Base-by-base conservation (phyloP, 2,329 filamentous ascomycete species). In the Aspergillus sp. region DNA sequence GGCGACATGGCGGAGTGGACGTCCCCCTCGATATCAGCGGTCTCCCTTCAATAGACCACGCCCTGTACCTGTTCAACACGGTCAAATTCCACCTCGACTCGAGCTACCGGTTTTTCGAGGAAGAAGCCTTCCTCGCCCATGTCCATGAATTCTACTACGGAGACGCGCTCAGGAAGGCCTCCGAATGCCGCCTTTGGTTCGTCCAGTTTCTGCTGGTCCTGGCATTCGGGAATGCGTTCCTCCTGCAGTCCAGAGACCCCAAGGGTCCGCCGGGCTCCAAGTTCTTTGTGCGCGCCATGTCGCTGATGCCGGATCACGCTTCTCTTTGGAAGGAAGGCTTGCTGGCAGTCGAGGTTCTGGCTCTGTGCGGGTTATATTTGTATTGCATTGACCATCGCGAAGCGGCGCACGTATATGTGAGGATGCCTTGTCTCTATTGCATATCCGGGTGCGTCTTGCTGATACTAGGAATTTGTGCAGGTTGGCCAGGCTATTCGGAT, bases 401-500 rank as follows among this genome's bases (percentile, higher is more conserved):
- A 19, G 52, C 49, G 3, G 58, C 53, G 1, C 51, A 53, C 33
- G 29, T 52, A 13, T 48, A 54, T 35, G 52, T 57, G 44, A 42
- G 50, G 16, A 25, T n/a, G 6, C 8, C 15, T 20, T 2, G 14
- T 13, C 11, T 19, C 8, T 13, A 10, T 6, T n/a, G 8, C n/a
- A 12, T 34, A 6, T 15, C 13, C 3, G 10, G 8, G 10, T 31
- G 35, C 11, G 17, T 32, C 5, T 26, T 5, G 4, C 10, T 17
- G 12, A 14, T 10, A 11, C 25, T 10, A 17, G 4, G 12, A 17
- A 10, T 15, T 4, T 13, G n/a, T 16, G 1, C 29, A 64, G 61
- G 47, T 63, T 27, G 52, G 53, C 2, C 59, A 63, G 28, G 60
- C 60, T 8, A 53, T 63, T n/a, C 53, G 58, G 2, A 59, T 64